Percentiles rank a stretch among this genome's conserved stretches.
Conservation (phyloP, 768 basidiomycete genomes). For the Scleroderma bovista region DNA sequence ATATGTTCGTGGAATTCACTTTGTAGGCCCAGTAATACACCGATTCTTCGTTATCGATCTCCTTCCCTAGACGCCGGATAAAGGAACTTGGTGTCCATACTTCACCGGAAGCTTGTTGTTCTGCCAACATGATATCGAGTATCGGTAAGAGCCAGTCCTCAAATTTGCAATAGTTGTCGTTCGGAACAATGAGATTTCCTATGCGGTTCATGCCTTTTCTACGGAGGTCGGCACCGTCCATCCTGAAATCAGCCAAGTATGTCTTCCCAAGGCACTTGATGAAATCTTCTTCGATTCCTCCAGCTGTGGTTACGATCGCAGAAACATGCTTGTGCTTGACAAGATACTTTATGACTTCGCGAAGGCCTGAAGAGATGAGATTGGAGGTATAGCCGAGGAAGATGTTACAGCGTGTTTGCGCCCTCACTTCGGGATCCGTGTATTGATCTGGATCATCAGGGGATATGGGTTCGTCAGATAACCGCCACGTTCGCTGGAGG, state of each 20-base stretch:
- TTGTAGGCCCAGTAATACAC: constrained; percentile 99
- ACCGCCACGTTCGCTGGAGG: constrained; percentile 75
- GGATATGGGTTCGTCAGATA: constrained; percentile 75
- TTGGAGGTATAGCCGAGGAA: constrained; percentile 99
- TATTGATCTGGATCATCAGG: constrained; percentile 70
- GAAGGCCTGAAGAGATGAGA: constrained; percentile 93
- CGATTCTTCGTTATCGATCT: constrained; percentile 94
- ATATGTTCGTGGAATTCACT: constrained; percentile 47
- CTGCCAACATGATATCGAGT: constrained; percentile 81
- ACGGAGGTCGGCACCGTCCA: constrained; percentile 85
- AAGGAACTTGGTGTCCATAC: constrained; percentile 95
- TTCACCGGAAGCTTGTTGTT: constrained; percentile 65
- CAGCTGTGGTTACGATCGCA: constrained; percentile 93
- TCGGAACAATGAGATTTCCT: constrained; percentile 93
- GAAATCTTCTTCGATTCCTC: constrained; percentile 98
- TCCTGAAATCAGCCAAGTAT: constrained; percentile 87
- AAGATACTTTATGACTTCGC: constrained; percentile 87
- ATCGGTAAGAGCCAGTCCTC: constrained; percentile 99
- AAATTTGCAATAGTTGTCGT: constrained; percentile 98
- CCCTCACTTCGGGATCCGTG: constrained; percentile 51
- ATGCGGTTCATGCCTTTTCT: constrained; percentile 94
- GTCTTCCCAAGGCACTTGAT: constrained; percentile 99
- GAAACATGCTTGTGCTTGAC: constrained; percentile 90
- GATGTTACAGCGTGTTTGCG: constrained; percentile 73
- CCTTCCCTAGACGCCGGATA: constrained; percentile 90